A percentile compares a stretch with the other conserved stretches of the same genome.
These are phyloP conservation scores for Thelonectria olida DNA, from an alignment of 2,329 filamentous ascomycete species.

Conservation along the genomic window DNA sequence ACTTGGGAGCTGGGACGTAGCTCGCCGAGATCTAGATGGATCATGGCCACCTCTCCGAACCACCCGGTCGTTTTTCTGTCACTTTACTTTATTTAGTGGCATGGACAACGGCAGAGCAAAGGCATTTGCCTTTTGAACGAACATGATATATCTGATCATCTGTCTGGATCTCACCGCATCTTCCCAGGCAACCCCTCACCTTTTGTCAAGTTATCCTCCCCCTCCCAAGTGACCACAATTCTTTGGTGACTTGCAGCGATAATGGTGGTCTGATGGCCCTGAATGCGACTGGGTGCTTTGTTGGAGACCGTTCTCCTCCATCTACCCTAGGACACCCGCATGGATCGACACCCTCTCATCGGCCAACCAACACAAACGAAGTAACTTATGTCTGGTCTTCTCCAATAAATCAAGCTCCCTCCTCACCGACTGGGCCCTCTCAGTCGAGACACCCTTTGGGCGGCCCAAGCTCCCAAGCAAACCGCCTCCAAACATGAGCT, in stretches of 20 bases:
- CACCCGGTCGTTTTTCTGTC: background rate
- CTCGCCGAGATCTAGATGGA: constrained; percentile 7
- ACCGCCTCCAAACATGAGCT: background rate
- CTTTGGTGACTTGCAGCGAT: background rate
- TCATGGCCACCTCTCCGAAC: too few relatives aligned
- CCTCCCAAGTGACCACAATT: background rate
- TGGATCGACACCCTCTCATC: background rate
- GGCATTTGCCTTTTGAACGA: background rate
- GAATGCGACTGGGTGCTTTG: background rate
- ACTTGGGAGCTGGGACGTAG: background rate
- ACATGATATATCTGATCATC: background rate
- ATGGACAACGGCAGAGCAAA: too few relatives aligned
- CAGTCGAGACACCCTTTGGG: constrained; percentile 11
- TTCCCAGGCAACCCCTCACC: background rate
- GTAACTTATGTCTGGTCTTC: background rate
- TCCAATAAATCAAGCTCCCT: constrained; percentile 6
- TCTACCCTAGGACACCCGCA: background rate
- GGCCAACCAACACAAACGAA: constrained; percentile 2
- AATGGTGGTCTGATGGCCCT: background rate
- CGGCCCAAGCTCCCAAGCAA: constrained; percentile 20
- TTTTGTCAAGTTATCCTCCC: too few relatives aligned
- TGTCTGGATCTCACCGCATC: background rate
- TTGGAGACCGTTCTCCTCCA: background rate
- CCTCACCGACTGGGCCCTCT: constrained; percentile 1
- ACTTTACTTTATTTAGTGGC: too few relatives aligned